Percentiles rank a stretch among this genome's conserved stretches.
phyloP scores from a whole-genome alignment of 192 early-diverging fungal genomes.

The Mortierella claussenii region DNA sequence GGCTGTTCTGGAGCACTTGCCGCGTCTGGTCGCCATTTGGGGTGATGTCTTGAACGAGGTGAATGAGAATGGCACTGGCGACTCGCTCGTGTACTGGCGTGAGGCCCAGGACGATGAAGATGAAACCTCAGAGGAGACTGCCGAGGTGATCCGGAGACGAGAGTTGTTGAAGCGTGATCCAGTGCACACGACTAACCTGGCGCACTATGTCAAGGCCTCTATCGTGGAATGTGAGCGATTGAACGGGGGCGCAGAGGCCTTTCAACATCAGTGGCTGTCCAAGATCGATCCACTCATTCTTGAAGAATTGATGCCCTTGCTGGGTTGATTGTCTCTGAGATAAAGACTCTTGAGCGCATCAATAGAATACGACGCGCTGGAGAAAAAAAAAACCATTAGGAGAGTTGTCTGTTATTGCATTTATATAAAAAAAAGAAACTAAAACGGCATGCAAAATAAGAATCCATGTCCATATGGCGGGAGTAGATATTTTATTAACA shows the following conservation, averaged over 20 bases:
- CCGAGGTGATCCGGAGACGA: conserved; percentile 62
- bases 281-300: conserved; percentile 59
- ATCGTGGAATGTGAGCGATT: conserved; percentile 60
- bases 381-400: too few species aligned
- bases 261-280: conserved; percentile 51
- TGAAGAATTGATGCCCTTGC: conserved; percentile 26
- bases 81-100: conserved; percentile 70
- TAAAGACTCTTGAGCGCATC: too few species aligned
- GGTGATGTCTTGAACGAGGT: conserved; percentile 73
- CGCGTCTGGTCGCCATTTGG: conserved; percentile 66
- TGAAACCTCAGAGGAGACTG: conserved; percentile 57
- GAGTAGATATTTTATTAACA: too few species aligned
- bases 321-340: too few species aligned
- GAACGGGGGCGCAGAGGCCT: conserved; percentile 58
- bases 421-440: too few species aligned
- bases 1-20: conserved; percentile 57
- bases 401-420: too few species aligned
- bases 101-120: conserved; percentile 63
- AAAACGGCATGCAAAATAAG: too few species aligned
- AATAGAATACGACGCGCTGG: too few species aligned
- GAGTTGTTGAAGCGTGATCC: conserved; percentile 68
- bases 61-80: conserved; percentile 66
- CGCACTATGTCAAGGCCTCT: conserved; percentile 61
- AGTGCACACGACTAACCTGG: conserved; percentile 65
- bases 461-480: too few species aligned